Base-by-base conservation (phyloP, 768 basidiomycete species). In the Boletus tylopilopsis region DNA sequence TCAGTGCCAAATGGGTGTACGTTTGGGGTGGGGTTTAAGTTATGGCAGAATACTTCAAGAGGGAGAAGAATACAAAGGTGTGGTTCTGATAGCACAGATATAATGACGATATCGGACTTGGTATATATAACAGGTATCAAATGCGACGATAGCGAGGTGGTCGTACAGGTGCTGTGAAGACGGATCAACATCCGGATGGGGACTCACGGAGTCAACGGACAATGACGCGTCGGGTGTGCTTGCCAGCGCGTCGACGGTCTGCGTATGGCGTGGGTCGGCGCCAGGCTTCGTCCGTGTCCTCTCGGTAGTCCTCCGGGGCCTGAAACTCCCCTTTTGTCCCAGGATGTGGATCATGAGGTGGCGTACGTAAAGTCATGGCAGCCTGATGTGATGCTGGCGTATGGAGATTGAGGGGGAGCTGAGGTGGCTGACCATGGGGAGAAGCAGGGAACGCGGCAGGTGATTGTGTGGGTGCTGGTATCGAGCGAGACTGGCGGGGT, bases 241-340 rank as follows among this genome's bases (percentile, higher is more conserved):
- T 90, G 42, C 87, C 87, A 44, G 87, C 87, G 49, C 87, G 74
- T 47, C 87, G 73, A 21, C 87, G 80, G 64, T 88, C 87, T 34
- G 79, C 77, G 59, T 84, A 82, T 19, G 87, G 86, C 67, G 82
- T 87, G 1, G 87, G 84, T 37, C 78, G 71, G 25, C 81, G 72
- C 87, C 87, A 89, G 23, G 82, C 71, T 53, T 89, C 85, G 62
- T 88, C 87, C 22, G 74, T 63, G 47, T 85, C 82, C 50, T 78
- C 76, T 49, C 69, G 69, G 58, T 74, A 76, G 33, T 81, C 81
- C 16, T 82, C 82, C 41, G 67, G 48, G 11, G 58, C 33, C 53
- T 66, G 66, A 47, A 62, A 63, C 51, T 69, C 67, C 19, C 49
- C 53, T 52, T 68, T 68, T 33, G 60, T 35, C 32, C 19, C 50